A percentile compares a stretch with the other conserved stretches of the same genome.
Conservation (phyloP, 2,329 filamentous ascomycete species). For the Exophiala sp. region DNA sequence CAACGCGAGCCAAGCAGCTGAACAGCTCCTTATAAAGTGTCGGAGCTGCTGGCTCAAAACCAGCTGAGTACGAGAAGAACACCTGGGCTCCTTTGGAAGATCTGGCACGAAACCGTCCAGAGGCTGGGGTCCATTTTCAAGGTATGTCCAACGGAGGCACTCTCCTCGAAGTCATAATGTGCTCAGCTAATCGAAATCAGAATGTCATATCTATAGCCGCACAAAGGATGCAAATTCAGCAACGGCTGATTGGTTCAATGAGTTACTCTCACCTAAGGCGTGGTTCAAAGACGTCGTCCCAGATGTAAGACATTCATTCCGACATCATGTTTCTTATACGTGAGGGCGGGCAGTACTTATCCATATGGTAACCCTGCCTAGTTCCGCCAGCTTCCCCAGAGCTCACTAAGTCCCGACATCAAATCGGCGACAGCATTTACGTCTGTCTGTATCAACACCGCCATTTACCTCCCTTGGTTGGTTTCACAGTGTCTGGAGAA, state of each 20-base stretch:
- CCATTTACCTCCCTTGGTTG: slow-evolving; percentile 83
- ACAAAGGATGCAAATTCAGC: slow-evolving; percentile 59
- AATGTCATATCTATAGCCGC: slow-evolving; percentile 56
- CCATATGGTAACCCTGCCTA: no score
- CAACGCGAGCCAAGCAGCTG: slow-evolving; percentile 12
- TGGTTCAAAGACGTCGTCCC: slow-evolving; percentile 72
- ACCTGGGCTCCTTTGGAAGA: slow-evolving; percentile 59
- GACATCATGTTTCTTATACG: no score
- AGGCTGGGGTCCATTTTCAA: slow-evolving; percentile 74
- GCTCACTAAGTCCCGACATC: slow-evolving; percentile 60
- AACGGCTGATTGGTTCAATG: slow-evolving; percentile 60
- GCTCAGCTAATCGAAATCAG: slow-evolving; percentile 30
- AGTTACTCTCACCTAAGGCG: slow-evolving; percentile 63
- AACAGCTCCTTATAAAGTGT: slow-evolving; percentile 30
- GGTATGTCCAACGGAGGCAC: no score
- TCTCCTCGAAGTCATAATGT: no score
- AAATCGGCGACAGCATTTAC: slow-evolving; percentile 74
- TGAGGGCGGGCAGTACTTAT: no score
- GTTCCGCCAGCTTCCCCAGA: slow-evolving; percentile 59
- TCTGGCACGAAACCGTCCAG: slow-evolving; percentile 59
- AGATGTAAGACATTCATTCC: slow-evolving; percentile 48
- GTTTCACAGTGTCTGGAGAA: slow-evolving; percentile 72
- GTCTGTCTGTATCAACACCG: slow-evolving; percentile 87
- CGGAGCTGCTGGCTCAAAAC: slow-evolving; percentile 30
- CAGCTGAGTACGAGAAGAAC: slow-evolving; percentile 52